These are phyloP conservation scores for Picochlorum costavermella DNA, from an alignment of 139 green algal genomes.

Conservation along the genomic window DNA sequence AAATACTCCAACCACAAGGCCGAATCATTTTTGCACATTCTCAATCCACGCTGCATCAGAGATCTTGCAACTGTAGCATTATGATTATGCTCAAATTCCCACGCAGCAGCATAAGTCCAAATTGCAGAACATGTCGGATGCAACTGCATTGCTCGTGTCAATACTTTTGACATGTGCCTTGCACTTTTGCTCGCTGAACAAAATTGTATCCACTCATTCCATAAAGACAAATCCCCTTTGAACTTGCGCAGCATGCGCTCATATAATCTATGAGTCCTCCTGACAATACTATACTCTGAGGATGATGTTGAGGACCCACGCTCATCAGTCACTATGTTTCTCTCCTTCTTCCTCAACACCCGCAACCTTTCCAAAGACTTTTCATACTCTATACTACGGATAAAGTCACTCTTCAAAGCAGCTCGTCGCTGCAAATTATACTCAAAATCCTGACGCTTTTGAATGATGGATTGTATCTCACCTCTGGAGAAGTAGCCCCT, in stretches of 20 bases:
- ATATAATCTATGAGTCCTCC: conserved; percentile 84
- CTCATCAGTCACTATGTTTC: conserved; percentile 16
- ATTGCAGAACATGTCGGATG: conserved; percentile 68
- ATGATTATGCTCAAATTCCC: conserved; percentile 75
- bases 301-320: conserved; percentile 41
- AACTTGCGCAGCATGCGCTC: conserved; percentile 81
- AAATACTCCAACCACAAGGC: conserved; percentile 87
- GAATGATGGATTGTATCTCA: conserved; percentile 74
- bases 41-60: conserved; percentile 88
- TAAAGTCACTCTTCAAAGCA: conserved; percentile 66
- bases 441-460: conserved; percentile 74
- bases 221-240: conserved; percentile 73
- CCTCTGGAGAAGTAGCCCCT: conserved; percentile 73
- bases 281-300: conserved; percentile 56
- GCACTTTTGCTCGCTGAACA: conserved; percentile 50
- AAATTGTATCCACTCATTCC: conserved; percentile 74
- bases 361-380: conserved; percentile 68
- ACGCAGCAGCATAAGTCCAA: conserved; percentile 82
- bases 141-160: conserved; percentile 74
- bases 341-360: conserved; percentile 28
- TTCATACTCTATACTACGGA: conserved; percentile 76
- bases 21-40: conserved; percentile 53
- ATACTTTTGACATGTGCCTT: conserved; percentile 52
- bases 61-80: conserved; percentile 68
- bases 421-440: conserved; percentile 75